Evolutionary conservation across 768 basidiomycete genomes (phyloP).

Genomic region (Macrolepiota fuliginosa): DNA sequence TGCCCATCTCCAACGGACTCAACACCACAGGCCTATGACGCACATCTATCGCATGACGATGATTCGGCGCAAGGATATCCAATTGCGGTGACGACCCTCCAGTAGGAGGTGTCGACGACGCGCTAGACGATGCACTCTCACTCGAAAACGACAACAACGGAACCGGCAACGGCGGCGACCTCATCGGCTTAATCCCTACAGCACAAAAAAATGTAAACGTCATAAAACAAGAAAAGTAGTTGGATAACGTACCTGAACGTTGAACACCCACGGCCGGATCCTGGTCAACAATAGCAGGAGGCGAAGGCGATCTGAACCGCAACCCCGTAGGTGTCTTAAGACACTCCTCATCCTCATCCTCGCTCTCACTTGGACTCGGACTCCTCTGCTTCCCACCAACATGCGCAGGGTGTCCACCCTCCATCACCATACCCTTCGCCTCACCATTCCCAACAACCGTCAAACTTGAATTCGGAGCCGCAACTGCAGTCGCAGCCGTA

Average conservation of each 20-base stretch:
- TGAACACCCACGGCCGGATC: neutral
- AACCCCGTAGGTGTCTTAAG: neutral
- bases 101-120: neutral
- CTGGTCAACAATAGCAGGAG: neutral
- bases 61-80: neutral
- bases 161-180: neutral
- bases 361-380: neutral
- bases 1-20: slow-evolving; percentile 21
- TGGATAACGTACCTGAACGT: neutral
- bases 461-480: neutral
- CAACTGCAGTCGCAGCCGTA: neutral
- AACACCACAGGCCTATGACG: slow-evolving; percentile 5
- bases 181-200: neutral
- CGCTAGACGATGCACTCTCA: neutral
- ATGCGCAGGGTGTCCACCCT: neutral
- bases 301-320: slow-evolving; percentile 1
- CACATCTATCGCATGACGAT: slow-evolving; percentile 12
- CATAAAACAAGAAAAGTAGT: neutral
- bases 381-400: neutral
- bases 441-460: neutral
- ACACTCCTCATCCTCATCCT: neutral
- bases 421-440: neutral
- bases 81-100: neutral
- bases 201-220: neutral
- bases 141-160: neutral